phyloP scores from a whole-genome alignment of 1,284 basidiomycete genomes.

The Moniliophthora roreri region DNA sequence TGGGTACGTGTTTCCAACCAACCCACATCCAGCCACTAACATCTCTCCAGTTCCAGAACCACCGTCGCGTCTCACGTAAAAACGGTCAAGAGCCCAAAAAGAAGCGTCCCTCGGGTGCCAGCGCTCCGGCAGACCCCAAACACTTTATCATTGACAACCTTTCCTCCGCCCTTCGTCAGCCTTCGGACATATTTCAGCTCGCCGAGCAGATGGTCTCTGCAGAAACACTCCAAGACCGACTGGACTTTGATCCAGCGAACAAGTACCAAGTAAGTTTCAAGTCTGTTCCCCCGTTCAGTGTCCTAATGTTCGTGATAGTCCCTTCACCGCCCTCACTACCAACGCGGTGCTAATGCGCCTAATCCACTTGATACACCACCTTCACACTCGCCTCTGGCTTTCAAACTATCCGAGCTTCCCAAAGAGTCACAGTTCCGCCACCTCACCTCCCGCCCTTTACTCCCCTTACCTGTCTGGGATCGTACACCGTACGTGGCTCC shows the following conservation, averaged over 20 bases:
- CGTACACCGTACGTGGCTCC: not conserved
- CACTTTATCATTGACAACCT: not conserved
- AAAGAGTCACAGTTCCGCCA: not conserved
- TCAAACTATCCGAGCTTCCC: not conserved
- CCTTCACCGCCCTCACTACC: not conserved
- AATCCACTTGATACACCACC: not conserved
- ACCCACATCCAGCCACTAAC: not conserved
- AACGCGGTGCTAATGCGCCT: not conserved
- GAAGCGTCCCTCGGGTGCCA: not conserved
- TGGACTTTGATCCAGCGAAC: not conserved
- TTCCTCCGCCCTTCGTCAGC: not conserved
- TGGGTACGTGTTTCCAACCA: conserved; percentile 40
- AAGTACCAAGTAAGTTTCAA: not conserved
- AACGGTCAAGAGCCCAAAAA: not conserved
- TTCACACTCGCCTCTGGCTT: not conserved
- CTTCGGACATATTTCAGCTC: not conserved
- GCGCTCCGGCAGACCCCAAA: not conserved
- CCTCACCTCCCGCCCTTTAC: not conserved
- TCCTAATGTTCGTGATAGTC: not conserved
- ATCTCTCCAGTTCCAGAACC: conserved; percentile 18
- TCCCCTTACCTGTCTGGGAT: not conserved
- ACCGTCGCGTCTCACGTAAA: conserved; percentile 2
- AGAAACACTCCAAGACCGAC: not conserved
- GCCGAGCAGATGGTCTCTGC: not conserved
- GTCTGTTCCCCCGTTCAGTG: no score